Evolutionary conservation across 345 rosid genomes (phyloP).

Genomic region (Acer campestre): DNA sequence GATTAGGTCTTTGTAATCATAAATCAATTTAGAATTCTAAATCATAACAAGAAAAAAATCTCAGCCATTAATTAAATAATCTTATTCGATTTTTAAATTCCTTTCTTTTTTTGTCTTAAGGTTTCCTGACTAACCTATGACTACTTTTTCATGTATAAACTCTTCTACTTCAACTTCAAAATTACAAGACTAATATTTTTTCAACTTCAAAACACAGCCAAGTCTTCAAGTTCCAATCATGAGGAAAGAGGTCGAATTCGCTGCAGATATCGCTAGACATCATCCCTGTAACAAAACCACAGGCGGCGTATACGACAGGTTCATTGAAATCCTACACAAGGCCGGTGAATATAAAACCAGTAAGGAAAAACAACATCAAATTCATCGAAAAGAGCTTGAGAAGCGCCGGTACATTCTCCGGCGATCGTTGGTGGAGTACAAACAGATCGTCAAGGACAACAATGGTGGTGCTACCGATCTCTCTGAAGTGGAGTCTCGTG

Average conservation of each 20-base stretch:
- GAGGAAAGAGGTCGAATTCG: not conserved
- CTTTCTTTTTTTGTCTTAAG: too few species aligned
- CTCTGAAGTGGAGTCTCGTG: not conserved
- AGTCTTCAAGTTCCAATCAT: not conserved
- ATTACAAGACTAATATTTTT: too few species aligned
- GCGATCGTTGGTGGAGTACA: not conserved
- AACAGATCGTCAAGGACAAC: conserved; percentile 8
- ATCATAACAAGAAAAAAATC: too few species aligned
- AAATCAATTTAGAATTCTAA: too few species aligned
- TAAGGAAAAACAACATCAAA: not conserved
- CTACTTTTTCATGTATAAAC: not conserved
- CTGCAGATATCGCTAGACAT: not conserved
- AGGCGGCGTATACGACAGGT: not conserved
- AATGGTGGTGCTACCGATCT: not conserved
- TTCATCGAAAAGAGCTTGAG: not conserved
- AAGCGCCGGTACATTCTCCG: conserved; percentile 2
- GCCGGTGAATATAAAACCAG: not conserved
- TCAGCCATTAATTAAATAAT: too few species aligned
- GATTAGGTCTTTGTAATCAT: not conserved
- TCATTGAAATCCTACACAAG: not conserved
- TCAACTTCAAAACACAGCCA: too few species aligned
- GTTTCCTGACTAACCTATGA: not conserved
- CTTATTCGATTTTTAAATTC: not conserved
- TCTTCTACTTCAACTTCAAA: not conserved
- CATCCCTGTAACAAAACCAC: not conserved